Conservation (phyloP, 1,139 yeast species). For the Zhuliangozyma blackwelliae region DNA sequence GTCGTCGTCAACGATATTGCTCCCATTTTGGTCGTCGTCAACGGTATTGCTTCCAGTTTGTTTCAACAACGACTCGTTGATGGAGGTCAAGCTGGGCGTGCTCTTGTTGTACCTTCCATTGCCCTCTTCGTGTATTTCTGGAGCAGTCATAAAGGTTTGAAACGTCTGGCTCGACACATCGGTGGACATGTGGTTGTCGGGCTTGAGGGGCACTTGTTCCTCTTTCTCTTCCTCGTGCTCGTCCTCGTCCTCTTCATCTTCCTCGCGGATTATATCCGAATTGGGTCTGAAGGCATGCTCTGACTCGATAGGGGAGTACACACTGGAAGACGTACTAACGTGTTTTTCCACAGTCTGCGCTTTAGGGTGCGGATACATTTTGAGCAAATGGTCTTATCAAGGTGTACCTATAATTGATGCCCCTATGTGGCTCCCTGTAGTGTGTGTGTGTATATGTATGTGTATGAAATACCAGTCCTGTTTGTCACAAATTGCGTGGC, state of each 20-base stretch:
- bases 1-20: conserved; percentile 19
- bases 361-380: too few species aligned
- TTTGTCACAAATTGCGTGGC: too few species aligned
- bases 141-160: conserved; percentile 25
- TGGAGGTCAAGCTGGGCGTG: conserved; percentile 30
- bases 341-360: conserved; percentile 9
- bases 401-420: too few species aligned
- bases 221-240: not conserved
- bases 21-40: conserved; percentile 13
- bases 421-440: too few species aligned
- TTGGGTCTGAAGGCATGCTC: conserved; percentile 11
- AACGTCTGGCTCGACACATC: conserved; percentile 25
- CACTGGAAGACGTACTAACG: conserved; percentile 31
- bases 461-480: too few species aligned
- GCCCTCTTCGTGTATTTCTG: conserved; percentile 2
- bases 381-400: too few species aligned
- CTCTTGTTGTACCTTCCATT: not conserved
- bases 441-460: too few species aligned
- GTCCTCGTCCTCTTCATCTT: conserved; percentile 12
- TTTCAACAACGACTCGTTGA: conserved; percentile 20
- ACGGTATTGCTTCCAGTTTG: conserved; percentile 1
- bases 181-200: conserved; percentile 5
- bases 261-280: conserved; percentile 13
- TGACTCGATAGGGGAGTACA: conserved; percentile 25
- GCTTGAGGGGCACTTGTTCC: not conserved